phyloP scores from a whole-genome alignment of 2,329 filamentous ascomycete species.

The Ceratocystis cubensis region DNA sequence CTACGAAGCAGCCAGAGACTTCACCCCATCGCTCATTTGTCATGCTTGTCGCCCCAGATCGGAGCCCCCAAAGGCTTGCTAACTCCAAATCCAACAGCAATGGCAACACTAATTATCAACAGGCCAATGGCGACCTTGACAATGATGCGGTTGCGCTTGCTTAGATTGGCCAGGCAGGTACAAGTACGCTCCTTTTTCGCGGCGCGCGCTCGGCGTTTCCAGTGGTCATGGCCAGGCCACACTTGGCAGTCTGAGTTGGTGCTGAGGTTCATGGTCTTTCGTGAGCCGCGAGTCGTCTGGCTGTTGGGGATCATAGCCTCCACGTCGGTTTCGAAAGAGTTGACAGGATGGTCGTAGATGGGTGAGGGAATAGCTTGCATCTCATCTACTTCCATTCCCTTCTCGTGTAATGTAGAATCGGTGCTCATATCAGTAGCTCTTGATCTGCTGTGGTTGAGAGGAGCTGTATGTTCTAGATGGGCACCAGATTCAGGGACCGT shows the following conservation, averaged over 20 bases:
- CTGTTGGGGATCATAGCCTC: slow-evolving; percentile 38
- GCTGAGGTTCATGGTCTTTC: slow-evolving; percentile 30
- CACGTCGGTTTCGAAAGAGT: slow-evolving; percentile 47
- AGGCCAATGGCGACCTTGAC: slow-evolving; percentile 42
- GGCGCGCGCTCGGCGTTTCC: slow-evolving; percentile 46
- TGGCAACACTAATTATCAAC: slow-evolving; percentile 41
- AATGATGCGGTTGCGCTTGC: slow-evolving; percentile 41
- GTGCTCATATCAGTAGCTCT: slow-evolving; percentile 20
- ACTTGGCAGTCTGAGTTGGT: slow-evolving; percentile 41
- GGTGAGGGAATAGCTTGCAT: slow-evolving; percentile 35
- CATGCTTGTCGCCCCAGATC: slow-evolving; percentile 38
- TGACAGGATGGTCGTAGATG: slow-evolving; percentile 29
- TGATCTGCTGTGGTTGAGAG: slow-evolving; percentile 16
- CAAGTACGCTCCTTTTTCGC: slow-evolving; percentile 42
- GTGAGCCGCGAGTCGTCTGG: slow-evolving; percentile 27
- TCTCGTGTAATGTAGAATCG: slow-evolving; percentile 22
- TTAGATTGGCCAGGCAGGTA: slow-evolving; percentile 41
- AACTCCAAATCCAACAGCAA: slow-evolving; percentile 47
- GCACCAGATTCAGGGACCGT: slow-evolving; percentile 8
- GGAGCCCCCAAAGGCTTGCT: slow-evolving; percentile 48
- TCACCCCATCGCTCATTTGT: slow-evolving; percentile 11
- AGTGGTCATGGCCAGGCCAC: slow-evolving; percentile 48
- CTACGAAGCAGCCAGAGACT: background rate
- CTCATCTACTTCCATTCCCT: slow-evolving; percentile 28
- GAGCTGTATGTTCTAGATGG: slow-evolving; percentile 8